Evolutionary conservation across 306 rosid genomes (phyloP), one percentile per base, ranked within the genome.

Genomic region (Benincasa hispida): DNA sequence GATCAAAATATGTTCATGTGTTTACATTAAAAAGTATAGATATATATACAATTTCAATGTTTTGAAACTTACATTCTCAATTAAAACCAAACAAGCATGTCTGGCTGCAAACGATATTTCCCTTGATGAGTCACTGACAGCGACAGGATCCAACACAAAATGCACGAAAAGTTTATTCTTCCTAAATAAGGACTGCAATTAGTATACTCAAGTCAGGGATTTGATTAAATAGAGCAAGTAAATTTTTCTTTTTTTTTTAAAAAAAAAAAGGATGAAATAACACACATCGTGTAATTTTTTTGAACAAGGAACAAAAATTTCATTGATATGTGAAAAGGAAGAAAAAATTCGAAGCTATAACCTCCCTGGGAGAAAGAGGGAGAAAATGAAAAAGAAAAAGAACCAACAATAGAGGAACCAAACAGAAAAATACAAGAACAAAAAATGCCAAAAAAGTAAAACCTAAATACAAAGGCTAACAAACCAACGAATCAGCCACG

Each of bases 31-130:
- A 45, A 73, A 63, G 47, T 1, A 14, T 14, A 47, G 3, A 5
- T 48, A 1, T 14, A 15, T 48, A 15, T 48, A 65, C 3, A 57
- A 0, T 8, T 11, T 11, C 11, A 17, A 81, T 39, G 21, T n/a
- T 58, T 32, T 10, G 79, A 77, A 77, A 75, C 87, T 77, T 79
- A 86, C 89, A 19, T 81, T 86, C 76, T 86, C 89, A 35, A 86
- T 77, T 6, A 10, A 72, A 61, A 83, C 85, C 79, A 86, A 55
- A 63, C 87, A 86, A 55, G 85, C 89, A 77, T 81, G 78, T 77
- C 87, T 74, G 3, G 85, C 84, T 62, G 89, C 85, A 81, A 86
- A 86, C 21, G 87, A 83, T 42, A 82, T 78, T 77, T 86, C 89
- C 9, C 68, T 66, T n/a, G 87, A 79, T 69, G 81, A 45, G 53